A percentile compares a stretch with the other conserved stretches of the same genome.
phyloP scores from a whole-genome alignment of 495 filamentous ascomycete genomes.

The Tirmania nivea region DNA sequence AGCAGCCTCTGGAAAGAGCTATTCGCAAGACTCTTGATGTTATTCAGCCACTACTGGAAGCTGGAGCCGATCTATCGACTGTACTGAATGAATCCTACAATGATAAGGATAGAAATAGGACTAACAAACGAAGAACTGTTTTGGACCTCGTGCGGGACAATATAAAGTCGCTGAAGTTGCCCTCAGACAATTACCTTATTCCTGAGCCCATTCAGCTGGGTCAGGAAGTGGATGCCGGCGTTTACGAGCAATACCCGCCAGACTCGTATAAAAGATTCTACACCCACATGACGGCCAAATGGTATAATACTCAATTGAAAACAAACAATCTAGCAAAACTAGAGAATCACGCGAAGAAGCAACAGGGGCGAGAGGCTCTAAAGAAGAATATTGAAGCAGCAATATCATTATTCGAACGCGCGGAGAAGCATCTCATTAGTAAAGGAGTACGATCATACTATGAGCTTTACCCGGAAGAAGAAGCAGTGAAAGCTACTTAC shows the following conservation, averaged over 20 bases:
- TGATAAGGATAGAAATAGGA: background rate
- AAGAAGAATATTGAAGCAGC: no score
- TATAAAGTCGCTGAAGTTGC: slow-evolving; percentile 14
- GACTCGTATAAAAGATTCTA: no score
- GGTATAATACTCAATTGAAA: no score
- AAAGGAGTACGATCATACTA: slow-evolving; percentile 41
- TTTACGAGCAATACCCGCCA: no score
- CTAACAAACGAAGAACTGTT: slow-evolving; percentile 15
- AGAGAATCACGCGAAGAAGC: no score
- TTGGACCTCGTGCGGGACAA: slow-evolving; percentile 34
- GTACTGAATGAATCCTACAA: slow-evolving; percentile 1
- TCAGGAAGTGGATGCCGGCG: no score
- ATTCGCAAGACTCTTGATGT: background rate
- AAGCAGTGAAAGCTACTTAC: no score
- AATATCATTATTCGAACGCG: slow-evolving; percentile 22
- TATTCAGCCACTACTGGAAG: slow-evolving; percentile 3
- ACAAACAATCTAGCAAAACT: no score
- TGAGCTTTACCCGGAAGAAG: slow-evolving; percentile 18
- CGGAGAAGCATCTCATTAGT: slow-evolving; percentile 31
- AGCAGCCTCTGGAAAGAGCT: slow-evolving; percentile 9
- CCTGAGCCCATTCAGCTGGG: no score
- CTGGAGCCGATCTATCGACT: slow-evolving; percentile 7
- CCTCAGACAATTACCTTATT: no score
- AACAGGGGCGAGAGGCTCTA: no score
- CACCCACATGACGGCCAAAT: no score